These are phyloP conservation scores for Pulveroboletus sp. DNA, from an alignment of 768 basidiomycete species.

Conservation along the genomic window DNA sequence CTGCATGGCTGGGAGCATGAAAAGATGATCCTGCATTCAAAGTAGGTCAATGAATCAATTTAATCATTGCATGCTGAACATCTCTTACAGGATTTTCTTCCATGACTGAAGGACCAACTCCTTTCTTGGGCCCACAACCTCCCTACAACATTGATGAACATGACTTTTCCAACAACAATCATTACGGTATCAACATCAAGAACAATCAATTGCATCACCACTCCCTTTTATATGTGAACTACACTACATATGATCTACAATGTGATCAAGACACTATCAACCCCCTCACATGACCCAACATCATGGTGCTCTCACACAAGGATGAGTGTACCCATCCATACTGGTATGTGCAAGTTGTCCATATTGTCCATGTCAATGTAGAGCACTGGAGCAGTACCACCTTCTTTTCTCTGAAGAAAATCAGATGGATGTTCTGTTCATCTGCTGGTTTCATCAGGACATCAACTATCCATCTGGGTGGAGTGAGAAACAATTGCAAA, in stretches of 20 bases:
- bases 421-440: no score
- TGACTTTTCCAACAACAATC: not conserved
- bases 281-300: not conserved
- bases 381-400: no score
- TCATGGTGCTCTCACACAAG: not conserved
- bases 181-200: not conserved
- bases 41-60: not conserved
- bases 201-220: not conserved
- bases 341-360: not conserved
- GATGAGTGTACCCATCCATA: not conserved
- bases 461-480: conserved; percentile 24
- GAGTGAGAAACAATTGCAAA: conserved; percentile 27
- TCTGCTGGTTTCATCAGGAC: conserved; percentile 21
- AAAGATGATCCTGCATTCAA: not conserved
- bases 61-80: no score
- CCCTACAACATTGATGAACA: not conserved
- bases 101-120: not conserved
- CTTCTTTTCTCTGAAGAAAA: no score
- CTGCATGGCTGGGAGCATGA: not conserved
- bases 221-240: not conserved
- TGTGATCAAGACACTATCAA: not conserved
- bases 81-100: not conserved
- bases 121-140: not conserved
- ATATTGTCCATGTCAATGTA: no score
- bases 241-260: not conserved